These are phyloP conservation scores for Suhomyces bolitotheri DNA, from an alignment of 1,139 yeast species.

Conservation along the genomic window DNA sequence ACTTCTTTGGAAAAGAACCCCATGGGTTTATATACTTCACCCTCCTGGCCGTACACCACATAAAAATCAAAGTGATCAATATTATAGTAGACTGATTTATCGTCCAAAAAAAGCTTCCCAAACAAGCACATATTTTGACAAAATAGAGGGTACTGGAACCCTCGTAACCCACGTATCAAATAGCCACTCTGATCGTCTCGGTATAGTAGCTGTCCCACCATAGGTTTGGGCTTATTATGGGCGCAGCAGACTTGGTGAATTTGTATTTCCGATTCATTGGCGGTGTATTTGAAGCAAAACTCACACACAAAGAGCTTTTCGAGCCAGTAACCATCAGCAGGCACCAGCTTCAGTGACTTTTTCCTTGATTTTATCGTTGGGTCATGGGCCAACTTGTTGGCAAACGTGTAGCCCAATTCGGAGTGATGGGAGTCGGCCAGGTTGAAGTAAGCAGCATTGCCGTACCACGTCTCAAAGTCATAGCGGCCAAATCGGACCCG, in stretches of 20 bases:
- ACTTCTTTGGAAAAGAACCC: slow-evolving; percentile 92
- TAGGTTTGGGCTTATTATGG: slow-evolving; percentile 30
- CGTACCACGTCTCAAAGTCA: slow-evolving; percentile 80
- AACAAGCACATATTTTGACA: slow-evolving; percentile 83
- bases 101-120: slow-evolving; percentile 87
- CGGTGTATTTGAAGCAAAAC: slow-evolving; percentile 78
- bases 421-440: slow-evolving; percentile 29
- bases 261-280: slow-evolving; percentile 34
- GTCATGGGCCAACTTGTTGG: slow-evolving; percentile 16
- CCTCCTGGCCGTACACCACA: slow-evolving; percentile 56
- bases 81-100: slow-evolving; percentile 81
- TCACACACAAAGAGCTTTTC: slow-evolving; percentile 72
- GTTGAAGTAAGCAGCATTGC: slow-evolving; percentile 72
- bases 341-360: slow-evolving; percentile 2
- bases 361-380: slow-evolving; percentile 13
- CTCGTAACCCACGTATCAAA: slow-evolving; percentile 65
- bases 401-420: slow-evolving; percentile 34
- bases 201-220: slow-evolving; percentile 70
- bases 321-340: slow-evolving; percentile 45
- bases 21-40: slow-evolving; percentile 53
- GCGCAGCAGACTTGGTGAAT: slow-evolving; percentile 51
- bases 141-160: slow-evolving; percentile 60
- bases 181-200: slow-evolving; percentile 50
- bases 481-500: slow-evolving; percentile 64
- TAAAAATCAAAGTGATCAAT: slow-evolving; percentile 81